Base-by-base conservation (phyloP, 345 rosid genomes). In the Lumnitzera racemosa region DNA sequence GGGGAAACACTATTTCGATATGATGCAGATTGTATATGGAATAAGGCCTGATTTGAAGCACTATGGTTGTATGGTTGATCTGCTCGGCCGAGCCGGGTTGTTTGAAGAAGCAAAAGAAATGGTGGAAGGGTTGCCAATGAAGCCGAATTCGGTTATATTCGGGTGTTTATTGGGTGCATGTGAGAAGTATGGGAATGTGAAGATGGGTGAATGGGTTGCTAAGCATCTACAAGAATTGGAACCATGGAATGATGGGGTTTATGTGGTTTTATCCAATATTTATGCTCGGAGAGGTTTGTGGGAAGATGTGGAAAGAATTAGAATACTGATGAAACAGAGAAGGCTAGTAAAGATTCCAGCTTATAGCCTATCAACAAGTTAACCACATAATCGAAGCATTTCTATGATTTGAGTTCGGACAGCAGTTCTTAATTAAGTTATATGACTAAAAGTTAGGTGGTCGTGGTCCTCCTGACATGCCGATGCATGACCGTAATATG, bases 91-190 rank as follows among this genome's bases (percentile, higher is more conserved):
- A 24, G 85, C 78, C 4, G 96, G 96, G 71, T 62, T 69, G 80
- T 81, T 89, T 8, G 47, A 80, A 66, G 96, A 87, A 59, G 96
- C 96, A 2, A 83, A 78, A 63, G 72, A 61, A 68, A 66, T 81
- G 56, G 80, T 87, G 51, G 89, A 87, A 71, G 81, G 56, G 55
- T 89, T 91, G 96, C 88, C 95, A 15, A 75, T 91, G 94, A 75
- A 59, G 76, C 71, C 98, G 14, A 91, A 79, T 55, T 84, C 76
- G 55, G 82, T 83, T 15, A 79, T 87, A 16, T 87, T 89, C 80
- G 98, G 98, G 53, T 81, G 92, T 73, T 74, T 89, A 83, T 76
- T 89, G 83, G 91, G 96, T 65, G 98, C 87, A 47, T 89, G 95
- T 64, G 98, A 92, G 85, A 89, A 82, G 69, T 75, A 74, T 70